Evolutionary conservation across 1,284 basidiomycete genomes (phyloP), one percentile per base, ranked within the genome.

Genomic region (Pseudozyma sp.): DNA sequence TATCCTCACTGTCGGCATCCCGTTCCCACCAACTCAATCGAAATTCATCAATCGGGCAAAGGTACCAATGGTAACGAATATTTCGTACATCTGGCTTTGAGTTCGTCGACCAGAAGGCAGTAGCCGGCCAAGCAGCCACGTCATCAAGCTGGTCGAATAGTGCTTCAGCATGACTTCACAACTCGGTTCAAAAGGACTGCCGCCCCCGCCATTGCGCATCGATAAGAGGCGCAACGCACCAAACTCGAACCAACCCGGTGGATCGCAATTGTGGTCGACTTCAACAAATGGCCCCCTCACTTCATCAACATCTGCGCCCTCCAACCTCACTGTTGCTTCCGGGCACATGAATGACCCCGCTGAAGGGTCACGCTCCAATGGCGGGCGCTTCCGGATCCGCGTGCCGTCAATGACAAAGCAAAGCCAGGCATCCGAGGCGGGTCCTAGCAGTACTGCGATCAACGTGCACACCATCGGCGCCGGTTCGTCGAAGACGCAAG

Each of bases 301-400:
- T 9, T 34, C 53, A 18, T 25, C 60, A 9, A 31, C 35, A 3
- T 16, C 36, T 40, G 56, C n/a, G 11, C 25, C 51, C 21, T 51
- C 52, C 4, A 52, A 55, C 9, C 52, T 55, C 19, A 16, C 12
- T 21, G 16, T 59, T 5, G 18, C 48, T 16, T 38, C 57, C 3
- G 12, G 36, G 7, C 48, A 36, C 35, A 21, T 11, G 8, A 40
- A 31, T 52, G 54, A 11, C 25, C 31, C 56, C 13, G 38, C 42
- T 1, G 36, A 39, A 16, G 21, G 44, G 12, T 42, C 55, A 25
- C 54, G 60, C 48, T n/a, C n/a, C n/a, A 54, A 52, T n/a, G 59
- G 67, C 49, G 67, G 67, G 0, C 67, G 67, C n/a, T 64, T 70
- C 13, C 67, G 67, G 16, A 51, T 57, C 12, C 61, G 57, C 18